Evolutionary conservation across 495 filamentous ascomycete species (phyloP), one percentile per base, ranked within the genome.

Genomic region (Xanthoparmelia taractica): DNA sequence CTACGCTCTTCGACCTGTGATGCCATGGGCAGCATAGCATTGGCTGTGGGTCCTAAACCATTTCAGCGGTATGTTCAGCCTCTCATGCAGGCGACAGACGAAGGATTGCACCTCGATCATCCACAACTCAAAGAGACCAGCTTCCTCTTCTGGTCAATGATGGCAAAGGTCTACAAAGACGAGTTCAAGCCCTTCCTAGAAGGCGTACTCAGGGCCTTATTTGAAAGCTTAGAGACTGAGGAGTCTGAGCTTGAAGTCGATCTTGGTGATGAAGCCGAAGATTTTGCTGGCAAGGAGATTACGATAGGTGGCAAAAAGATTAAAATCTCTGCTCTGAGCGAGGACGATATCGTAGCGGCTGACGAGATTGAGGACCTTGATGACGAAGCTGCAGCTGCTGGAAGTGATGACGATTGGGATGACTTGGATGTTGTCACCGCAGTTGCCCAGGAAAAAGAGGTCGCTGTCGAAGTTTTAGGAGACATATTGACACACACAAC

Each of bases 401-500:
- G 80, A 37, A 80, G 64, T 29, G 86, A 87, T 50, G 78, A 86
- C 31, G 85, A 89, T 50, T 88, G 87, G 33, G 89, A 93, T 72
- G 91, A 95, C 64, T 79, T 90, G 47, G 83, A 80, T 65, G 86
- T 86, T 63, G 87, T 94, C 38, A 93, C 89, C 33, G 89, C 90
- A 47, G 83, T 97, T 58, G 91, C 93, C 29, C 79, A 96, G 63
- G 94, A 98, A 79, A 97, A 98, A 75, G 94, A 98, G 76, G 96
- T 97, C 63, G 94, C 95, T 50, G 82, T 95, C 48, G 94, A 98
- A 76, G 91, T 96, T 18, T 79, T 97, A 48, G 94, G 93, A 59
- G 94, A 98, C 70, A 82, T 98, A 37, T 84, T 98, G 67, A 89
- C 88, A 45, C 83, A 95, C 75, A 89, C 91, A 50, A 89, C 87